Base-by-base conservation (phyloP, 2,329 filamentous ascomycete genomes). In the Lachnellula hyalina region DNA sequence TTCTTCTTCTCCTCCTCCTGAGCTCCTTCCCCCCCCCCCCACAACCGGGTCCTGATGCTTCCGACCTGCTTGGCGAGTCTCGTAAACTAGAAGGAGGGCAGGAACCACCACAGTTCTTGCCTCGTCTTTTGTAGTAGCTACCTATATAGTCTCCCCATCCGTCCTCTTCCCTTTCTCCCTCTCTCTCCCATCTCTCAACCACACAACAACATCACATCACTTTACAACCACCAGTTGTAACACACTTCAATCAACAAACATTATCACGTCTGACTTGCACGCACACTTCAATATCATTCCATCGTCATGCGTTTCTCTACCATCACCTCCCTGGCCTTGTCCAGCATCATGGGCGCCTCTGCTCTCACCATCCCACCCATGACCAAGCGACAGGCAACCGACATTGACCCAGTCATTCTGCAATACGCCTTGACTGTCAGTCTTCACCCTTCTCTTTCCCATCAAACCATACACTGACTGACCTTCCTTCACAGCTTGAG, bases 391-490 rank as follows among this genome's bases (percentile, higher is more conserved):
- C 61, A 64, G 46, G 54, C 60, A 21, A 47, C 42, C 2, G 59
- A 65, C 38, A 62, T 62, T 21, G 66, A 68, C 44, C 46, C 65
- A 25, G 62, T 65, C 53, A 76, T 77, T 50, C 70, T 77, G 51
- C 74, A 76, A 69, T 78, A 76, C 49, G 76, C 76, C 19, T 66
- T 78, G 49, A 74, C 75, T 2, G 61, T 63, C 19, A 50, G 58
- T 53, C 2, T 44, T 44, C 3, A 9, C 4, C n/a, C n/a, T 35
- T 28, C 28, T 8, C 28, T 28, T 9, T 2, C 9, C 28, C 3
- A 7, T 14, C n/a, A n/a, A 25, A 7, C 11, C 5, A 14, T 6
- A 12, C 5, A 5, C 56, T 65, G 17, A 63, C 50, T 28, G 28
- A 9, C 28, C 28, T 9, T 28, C 47, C 12, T 19, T 23, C 14